phyloP scores from a whole-genome alignment of 2,329 filamentous ascomycete genomes.

The Ascochyta clinopodiicola region DNA sequence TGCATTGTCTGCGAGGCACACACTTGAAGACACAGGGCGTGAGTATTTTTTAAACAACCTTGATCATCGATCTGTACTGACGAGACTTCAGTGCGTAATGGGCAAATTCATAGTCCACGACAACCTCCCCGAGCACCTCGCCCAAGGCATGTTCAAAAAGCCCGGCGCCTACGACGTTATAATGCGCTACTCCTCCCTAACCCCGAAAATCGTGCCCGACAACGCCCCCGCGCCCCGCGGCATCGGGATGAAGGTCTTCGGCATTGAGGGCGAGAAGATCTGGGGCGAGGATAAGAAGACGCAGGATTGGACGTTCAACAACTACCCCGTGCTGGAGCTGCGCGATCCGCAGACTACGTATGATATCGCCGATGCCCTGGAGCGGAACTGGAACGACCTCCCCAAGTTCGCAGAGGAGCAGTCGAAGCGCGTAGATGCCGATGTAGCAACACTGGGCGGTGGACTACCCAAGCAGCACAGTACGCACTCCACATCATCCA shows the following conservation, averaged over 20 bases:
- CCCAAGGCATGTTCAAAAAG: conserved; percentile 39
- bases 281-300: conserved; percentile 42
- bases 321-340: conserved; percentile 56
- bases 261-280: conserved; percentile 50
- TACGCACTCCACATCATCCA: conserved; percentile 1
- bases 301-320: conserved; percentile 59
- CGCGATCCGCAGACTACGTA: conserved; percentile 54
- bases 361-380: conserved; percentile 47
- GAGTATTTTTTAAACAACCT: background rate
- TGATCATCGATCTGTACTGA: background rate
- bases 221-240: conserved; percentile 54
- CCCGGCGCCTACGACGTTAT: conserved; percentile 35
- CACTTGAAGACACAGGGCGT: conserved; percentile 58
- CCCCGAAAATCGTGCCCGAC: conserved; percentile 34
- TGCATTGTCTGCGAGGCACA: conserved; percentile 45
- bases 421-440: conserved; percentile 50
- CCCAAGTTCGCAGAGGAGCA: conserved; percentile 45
- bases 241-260: conserved; percentile 59
- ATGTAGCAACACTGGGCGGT: conserved; percentile 34
- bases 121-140: conserved; percentile 53
- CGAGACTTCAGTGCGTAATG: conserved; percentile 46
- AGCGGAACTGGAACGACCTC: conserved; percentile 37
- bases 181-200: conserved; percentile 38
- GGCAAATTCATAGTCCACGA: conserved; percentile 53
- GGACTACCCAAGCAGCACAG: conserved; percentile 34